A percentile compares a stretch with the other conserved stretches of the same genome.
Evolutionary conservation across 1,139 yeast genomes (phyloP).

Genomic region (Kazachstania sp.): DNA sequence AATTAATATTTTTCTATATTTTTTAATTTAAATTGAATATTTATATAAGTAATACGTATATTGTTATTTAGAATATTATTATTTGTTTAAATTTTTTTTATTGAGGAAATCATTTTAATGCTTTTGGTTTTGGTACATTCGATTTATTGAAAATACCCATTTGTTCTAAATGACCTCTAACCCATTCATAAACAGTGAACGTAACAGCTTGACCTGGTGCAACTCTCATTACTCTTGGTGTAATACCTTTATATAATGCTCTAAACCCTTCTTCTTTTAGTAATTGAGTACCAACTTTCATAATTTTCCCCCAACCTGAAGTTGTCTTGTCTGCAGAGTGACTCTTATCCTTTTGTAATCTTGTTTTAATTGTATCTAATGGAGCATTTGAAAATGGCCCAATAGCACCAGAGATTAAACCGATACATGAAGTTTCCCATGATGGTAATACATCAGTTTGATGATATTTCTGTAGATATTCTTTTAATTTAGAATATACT

Average conservation of each 20-base stretch:
- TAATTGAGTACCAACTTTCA: slow-evolving; percentile 71
- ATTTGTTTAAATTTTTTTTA: not conserved
- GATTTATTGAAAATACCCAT: slow-evolving; percentile 19
- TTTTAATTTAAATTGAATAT: not conserved
- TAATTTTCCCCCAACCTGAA: slow-evolving; percentile 58
- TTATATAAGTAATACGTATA: not conserved
- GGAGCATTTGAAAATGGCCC: slow-evolving; percentile 99
- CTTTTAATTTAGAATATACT: slow-evolving; percentile 80
- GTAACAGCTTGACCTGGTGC: slow-evolving; percentile 99
- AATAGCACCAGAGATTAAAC: slow-evolving; percentile 88
- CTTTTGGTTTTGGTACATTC: slow-evolving; percentile 4
- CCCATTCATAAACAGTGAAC: slow-evolving; percentile 89
- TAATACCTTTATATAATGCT: slow-evolving; percentile 92
- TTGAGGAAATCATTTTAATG: too few relatives aligned
- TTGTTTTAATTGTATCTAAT: slow-evolving; percentile 90
- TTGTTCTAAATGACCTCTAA: slow-evolving; percentile 58
- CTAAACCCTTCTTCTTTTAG: slow-evolving; percentile 80
- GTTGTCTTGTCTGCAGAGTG: slow-evolving; percentile 40
- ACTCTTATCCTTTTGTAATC: slow-evolving; percentile 87
- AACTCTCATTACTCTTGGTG: slow-evolving; percentile 98
- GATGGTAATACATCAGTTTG: slow-evolving; percentile 61
- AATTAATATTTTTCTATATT: not conserved
- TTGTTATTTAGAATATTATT: not conserved
- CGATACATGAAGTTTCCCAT: slow-evolving; percentile 90
- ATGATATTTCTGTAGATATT: slow-evolving; percentile 60